Percentiles rank a stretch among this genome's conserved stretches.
Evolutionary conservation across 2,329 filamentous ascomycete genomes (phyloP).

Genomic region (Phialophora chinensis): DNA sequence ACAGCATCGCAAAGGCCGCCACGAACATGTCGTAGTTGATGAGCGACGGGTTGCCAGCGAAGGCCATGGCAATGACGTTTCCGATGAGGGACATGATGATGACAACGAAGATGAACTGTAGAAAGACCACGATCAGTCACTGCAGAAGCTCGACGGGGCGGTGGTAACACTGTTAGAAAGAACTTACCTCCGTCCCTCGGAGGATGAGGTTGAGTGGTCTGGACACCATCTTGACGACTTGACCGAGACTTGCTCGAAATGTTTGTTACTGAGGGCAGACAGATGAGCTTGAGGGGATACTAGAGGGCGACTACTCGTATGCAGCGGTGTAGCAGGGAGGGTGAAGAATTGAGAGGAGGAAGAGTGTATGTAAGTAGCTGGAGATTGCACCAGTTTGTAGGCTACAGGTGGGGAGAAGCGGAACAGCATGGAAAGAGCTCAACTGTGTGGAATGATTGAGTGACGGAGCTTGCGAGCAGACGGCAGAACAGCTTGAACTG

Average conservation of each 20-base stretch:
- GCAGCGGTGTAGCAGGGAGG: conserved; percentile 8
- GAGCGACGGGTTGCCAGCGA: conserved; percentile 61
- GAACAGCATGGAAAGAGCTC: conserved; percentile 11
- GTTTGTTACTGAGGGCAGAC: conserved; percentile 6
- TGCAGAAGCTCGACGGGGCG: conserved; percentile 3
- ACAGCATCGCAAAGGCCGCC: conserved; percentile 54
- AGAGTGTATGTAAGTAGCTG: conserved; percentile 16
- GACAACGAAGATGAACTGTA: conserved; percentile 64
- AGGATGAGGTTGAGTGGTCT: conserved; percentile 49
- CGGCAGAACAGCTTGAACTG: conserved; percentile 7
- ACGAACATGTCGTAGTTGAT: conserved; percentile 62
- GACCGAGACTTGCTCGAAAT: conserved; percentile 5
- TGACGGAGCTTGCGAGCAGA: not conserved
- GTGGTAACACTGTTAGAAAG: not conserved
- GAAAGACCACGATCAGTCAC: conserved; percentile 22
- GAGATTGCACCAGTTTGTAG: not conserved
- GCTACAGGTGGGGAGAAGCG: conserved; percentile 1
- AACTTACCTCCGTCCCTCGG: conserved; percentile 50
- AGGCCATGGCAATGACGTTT: conserved; percentile 64
- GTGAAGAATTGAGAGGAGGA: not conserved
- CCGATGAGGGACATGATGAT: conserved; percentile 67
- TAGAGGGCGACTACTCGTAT: conserved; percentile 15
- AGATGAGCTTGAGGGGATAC: conserved; percentile 9
- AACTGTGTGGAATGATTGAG: conserved; percentile 2
- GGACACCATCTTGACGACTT: conserved; percentile 48